A percentile compares a stretch with the other conserved stretches of the same genome.
These are phyloP conservation scores for Melastoma malabathricum DNA, from an alignment of 345 rosid genomes.

Conservation along the genomic window DNA sequence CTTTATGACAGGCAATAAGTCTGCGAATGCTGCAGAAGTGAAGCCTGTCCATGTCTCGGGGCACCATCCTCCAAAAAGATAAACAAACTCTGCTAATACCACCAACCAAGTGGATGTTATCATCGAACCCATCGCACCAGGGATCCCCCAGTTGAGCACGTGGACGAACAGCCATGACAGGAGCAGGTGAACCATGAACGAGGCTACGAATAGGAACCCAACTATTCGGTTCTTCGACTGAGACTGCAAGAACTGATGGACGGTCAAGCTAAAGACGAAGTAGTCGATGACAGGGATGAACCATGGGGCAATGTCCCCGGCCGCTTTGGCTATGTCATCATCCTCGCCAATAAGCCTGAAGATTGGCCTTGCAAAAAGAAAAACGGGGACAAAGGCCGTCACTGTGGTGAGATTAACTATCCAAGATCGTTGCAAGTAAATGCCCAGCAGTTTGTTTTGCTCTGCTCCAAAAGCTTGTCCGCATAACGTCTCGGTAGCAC, in stretches of 20 bases:
- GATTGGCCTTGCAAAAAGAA: conserved; percentile 35
- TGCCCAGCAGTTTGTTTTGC: conserved; percentile 67
- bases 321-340: conserved; percentile 23
- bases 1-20: conserved; percentile 29
- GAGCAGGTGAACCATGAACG: conserved; percentile 8
- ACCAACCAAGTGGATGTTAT: conserved; percentile 31
- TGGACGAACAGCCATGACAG: conserved; percentile 25
- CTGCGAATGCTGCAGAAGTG: conserved; percentile 13
- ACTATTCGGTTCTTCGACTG: conserved; percentile 70
- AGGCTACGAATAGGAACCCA: conserved; percentile 39
- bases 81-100: conserved; percentile 28
- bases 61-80: conserved; percentile 15
- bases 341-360: conserved; percentile 49
- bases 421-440: conserved; percentile 85
- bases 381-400: conserved; percentile 47
- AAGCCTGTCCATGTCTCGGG: conserved; percentile 16
- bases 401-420: no score
- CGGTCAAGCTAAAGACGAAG: conserved; percentile 35
- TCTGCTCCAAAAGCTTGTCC: conserved; percentile 76
- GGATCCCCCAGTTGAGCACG: conserved; percentile 24
- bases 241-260: conserved; percentile 76
- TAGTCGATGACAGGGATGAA: conserved; percentile 35
- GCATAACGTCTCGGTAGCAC: conserved; percentile 68
- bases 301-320: conserved; percentile 37
- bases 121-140: conserved; percentile 39